Percentiles rank a stretch among this genome's conserved stretches.
Evolutionary conservation across 208 protist species (phyloP).

Genomic region (Leishmania martiniquensis): DNA sequence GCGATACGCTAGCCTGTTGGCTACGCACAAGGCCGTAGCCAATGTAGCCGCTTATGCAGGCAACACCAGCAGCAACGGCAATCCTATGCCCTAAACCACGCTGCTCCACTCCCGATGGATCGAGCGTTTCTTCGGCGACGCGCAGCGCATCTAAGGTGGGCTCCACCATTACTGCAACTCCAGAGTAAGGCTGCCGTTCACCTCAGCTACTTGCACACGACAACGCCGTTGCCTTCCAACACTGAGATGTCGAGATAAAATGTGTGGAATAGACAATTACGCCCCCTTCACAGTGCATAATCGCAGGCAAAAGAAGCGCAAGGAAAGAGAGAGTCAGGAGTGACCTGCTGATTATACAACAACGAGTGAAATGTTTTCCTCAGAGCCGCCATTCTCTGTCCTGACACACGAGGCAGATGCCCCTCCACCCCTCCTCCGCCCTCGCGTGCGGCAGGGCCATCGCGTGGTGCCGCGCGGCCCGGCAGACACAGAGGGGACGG

Average conservation of each 20-base stretch:
- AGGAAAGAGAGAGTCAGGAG: too few species aligned
- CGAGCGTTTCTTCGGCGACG: neutral
- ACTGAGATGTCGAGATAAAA: too few species aligned
- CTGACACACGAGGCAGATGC: neutral
- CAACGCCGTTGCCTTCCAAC: too few species aligned
- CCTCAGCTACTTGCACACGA: neutral
- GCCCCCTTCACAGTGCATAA: too few species aligned
- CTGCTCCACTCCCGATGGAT: neutral
- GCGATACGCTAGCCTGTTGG: conserved; percentile 26
- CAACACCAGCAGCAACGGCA: conserved; percentile 45
- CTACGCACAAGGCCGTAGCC: conserved; percentile 43
- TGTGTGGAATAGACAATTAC: too few species aligned
- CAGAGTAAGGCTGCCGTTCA: neutral
- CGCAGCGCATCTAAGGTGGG: conserved; percentile 1
- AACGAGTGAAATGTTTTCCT: too few species aligned
- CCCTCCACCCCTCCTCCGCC: neutral
- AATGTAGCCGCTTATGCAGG: conserved; percentile 44
- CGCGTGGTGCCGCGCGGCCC: neutral
- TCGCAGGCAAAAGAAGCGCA: too few species aligned
- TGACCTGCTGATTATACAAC: too few species aligned
- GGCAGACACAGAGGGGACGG: too few species aligned
- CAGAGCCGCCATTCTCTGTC: neutral
- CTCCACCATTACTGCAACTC: neutral
- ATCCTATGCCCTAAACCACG: conserved; percentile 10
- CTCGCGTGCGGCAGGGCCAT: neutral